These are phyloP conservation scores for Coemansia sp. DNA, from an alignment of 192 early-diverging fungal species.

Conservation along the genomic window DNA sequence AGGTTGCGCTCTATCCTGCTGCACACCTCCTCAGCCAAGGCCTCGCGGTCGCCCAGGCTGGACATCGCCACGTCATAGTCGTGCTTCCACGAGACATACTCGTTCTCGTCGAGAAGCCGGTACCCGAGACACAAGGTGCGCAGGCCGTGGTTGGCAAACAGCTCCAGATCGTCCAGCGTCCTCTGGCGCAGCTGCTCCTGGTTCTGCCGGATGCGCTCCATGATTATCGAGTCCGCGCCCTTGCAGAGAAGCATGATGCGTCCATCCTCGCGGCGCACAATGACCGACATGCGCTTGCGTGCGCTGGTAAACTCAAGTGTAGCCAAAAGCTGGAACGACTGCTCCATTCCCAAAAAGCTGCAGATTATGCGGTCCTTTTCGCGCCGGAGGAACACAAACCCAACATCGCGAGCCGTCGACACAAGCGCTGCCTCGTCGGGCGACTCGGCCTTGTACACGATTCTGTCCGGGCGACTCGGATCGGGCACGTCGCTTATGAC, in stretches of 20 bases:
- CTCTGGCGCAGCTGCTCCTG: conserved; percentile 69
- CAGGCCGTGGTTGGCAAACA: conserved; percentile 77
- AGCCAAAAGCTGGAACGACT: conserved; percentile 64
- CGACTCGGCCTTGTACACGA: conserved; percentile 90
- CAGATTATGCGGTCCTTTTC: conserved; percentile 65
- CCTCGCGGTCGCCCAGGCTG: conserved; percentile 77
- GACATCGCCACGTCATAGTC: conserved; percentile 73
- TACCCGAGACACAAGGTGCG: conserved; percentile 89
- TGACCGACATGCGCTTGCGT: conserved; percentile 96
- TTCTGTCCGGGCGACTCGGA: conserved; percentile 43
- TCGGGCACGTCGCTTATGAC: conserved; percentile 70
- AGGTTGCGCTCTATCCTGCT: conserved; percentile 80
- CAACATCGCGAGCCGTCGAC: conserved; percentile 77
- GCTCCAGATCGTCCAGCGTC: conserved; percentile 76
- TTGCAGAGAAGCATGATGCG: conserved; percentile 83
- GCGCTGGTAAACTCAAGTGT: conserved; percentile 90
- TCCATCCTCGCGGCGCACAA: conserved; percentile 74
- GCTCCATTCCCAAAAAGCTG: conserved; percentile 72
- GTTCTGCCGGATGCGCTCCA: conserved; percentile 70
- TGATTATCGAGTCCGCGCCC: conserved; percentile 94
- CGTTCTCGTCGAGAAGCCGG: conserved; percentile 66
- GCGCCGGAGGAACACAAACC: conserved; percentile 80
- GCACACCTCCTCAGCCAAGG: conserved; percentile 72
- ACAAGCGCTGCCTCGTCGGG: conserved; percentile 96
- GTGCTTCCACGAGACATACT: conserved; percentile 69